phyloP scores from a whole-genome alignment of 1,284 basidiomycete species.

The Malassezia restricta region DNA sequence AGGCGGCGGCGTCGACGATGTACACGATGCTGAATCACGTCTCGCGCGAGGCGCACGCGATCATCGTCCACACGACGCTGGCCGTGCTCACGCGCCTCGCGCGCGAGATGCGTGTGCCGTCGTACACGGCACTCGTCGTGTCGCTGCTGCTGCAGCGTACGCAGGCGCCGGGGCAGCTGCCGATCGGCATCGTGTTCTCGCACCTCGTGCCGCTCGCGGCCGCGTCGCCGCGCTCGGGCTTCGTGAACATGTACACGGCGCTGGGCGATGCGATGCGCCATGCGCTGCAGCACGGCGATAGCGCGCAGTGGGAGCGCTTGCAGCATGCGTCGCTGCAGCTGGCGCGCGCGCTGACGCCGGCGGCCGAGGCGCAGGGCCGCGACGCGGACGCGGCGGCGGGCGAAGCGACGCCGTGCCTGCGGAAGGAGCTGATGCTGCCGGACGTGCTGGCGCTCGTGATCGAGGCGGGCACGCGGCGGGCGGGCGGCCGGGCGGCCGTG shows the following conservation, averaged over 20 bases:
- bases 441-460: constrained; percentile 75
- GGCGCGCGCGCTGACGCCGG: constrained; percentile 21
- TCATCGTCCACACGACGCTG: constrained; percentile 74
- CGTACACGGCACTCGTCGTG: constrained; percentile 48
- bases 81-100: constrained; percentile 37
- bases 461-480: constrained; percentile 50
- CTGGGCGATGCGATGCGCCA: constrained; percentile 76
- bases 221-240: constrained; percentile 62
- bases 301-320: constrained; percentile 40
- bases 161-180: constrained; percentile 65
- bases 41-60: constrained; percentile 54
- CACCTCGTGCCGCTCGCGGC: constrained; percentile 82
- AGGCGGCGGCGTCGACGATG: constrained; percentile 84
- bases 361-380: constrained; percentile 6
- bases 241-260: constrained; percentile 69
- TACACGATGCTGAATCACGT: constrained; percentile 89
- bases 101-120: constrained; percentile 28
- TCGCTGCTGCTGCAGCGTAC: constrained; percentile 86
- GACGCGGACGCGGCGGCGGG: constrained; percentile 3
- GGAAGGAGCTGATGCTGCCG: constrained; percentile 55
- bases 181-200: constrained; percentile 79
- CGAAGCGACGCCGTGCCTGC: constrained; percentile 2
- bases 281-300: constrained; percentile 47
- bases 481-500: constrained; percentile 25
- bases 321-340: constrained; percentile 29